Base-by-base conservation (phyloP, 106 monocot genomes). In the Posidonia australis region DNA sequence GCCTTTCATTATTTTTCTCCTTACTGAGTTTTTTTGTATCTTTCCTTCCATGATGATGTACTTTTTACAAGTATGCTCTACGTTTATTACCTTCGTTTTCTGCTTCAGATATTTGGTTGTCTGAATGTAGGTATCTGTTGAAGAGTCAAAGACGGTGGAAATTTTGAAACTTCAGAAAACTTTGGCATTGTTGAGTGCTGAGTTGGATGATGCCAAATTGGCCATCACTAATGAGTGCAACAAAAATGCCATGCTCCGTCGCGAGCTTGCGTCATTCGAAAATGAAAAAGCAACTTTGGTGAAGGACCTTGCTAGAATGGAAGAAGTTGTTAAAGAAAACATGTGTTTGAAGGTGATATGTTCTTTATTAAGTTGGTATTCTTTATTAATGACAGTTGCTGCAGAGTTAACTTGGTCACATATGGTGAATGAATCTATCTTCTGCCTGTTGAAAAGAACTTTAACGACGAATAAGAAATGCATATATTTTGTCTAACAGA, bases 161-260 rank as follows among this genome's bases (percentile, higher is more conserved):
- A 72, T 98, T 58, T 65, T 62, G 31, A 87, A 90, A 71, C 84
- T 90, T 77, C 76, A 90, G 42, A 82, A 80, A 70, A 57, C 66
- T 32, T 58, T 98, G 49, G 79, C 78, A 51, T 70, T 52, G 55
- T 76, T 77, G 54, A 76, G 61, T 58, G 56, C 65, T 64, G 90
- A 87, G 27, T 75, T 85, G 43, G 59, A 72, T 53, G 65, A 72
- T 20, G 77, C 82, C 28, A 90, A 85, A 54, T 65, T 73, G 26
- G 67, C 62, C 27, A 70, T 72, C 29, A 30, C 44, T 46, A 73
- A 23, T 67, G 87, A 90, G 66, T 62, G 62, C 44, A 65, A 70
- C n/a, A 87, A 86, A 62, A 90, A 85, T 77, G 31, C 30, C 1
- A 47, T 65, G 1, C 76, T 85, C 60, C 46, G 66, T 58, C 74